phyloP scores from a whole-genome alignment of 495 filamentous ascomycete genomes.

The Xylaria grammica region DNA sequence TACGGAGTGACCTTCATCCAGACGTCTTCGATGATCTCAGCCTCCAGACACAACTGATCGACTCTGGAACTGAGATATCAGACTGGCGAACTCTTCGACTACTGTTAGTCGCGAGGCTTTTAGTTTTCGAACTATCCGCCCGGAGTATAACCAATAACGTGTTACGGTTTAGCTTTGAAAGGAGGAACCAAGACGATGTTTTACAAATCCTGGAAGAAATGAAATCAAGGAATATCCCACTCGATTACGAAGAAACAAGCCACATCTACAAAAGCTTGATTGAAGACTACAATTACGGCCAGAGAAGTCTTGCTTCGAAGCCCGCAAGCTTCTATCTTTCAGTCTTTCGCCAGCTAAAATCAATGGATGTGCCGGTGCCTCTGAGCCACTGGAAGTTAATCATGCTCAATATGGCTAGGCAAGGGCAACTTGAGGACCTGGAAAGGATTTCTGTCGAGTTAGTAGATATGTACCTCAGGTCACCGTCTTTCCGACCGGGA shows the following conservation, averaged over 20 bases:
- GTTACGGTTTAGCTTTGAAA: conserved; percentile 25
- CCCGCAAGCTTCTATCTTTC: conserved; percentile 31
- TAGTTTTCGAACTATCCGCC: conserved; percentile 26
- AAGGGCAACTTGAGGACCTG: conserved; percentile 36
- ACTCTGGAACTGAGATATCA: conserved; percentile 27
- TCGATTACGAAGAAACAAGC: conserved; percentile 26
- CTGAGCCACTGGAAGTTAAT: conserved; percentile 33
- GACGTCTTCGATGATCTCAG: conserved; percentile 69
- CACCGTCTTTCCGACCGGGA: conserved; percentile 24
- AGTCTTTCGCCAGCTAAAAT: conserved; percentile 32
- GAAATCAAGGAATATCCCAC: conserved; percentile 31
- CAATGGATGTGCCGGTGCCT: conserved; percentile 37
- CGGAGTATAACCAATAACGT: conserved; percentile 33
- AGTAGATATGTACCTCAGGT: conserved; percentile 29
- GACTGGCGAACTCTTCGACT: conserved; percentile 40
- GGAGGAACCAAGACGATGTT: conserved; percentile 26
- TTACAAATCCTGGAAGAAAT: conserved; percentile 39
- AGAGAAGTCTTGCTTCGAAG: conserved; percentile 23
- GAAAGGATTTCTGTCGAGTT: conserved; percentile 35
- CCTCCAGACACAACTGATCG: conserved; percentile 55
- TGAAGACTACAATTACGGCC: conserved; percentile 20
- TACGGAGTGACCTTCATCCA: conserved; percentile 76
- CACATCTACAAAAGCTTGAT: conserved; percentile 31
- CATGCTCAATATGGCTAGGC: conserved; percentile 38
- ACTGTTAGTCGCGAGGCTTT: conserved; percentile 34